Evolutionary conservation across 768 basidiomycete species (phyloP), one percentile per base, ranked within the genome.

Genomic region (Kwoniella bestiolae): DNA sequence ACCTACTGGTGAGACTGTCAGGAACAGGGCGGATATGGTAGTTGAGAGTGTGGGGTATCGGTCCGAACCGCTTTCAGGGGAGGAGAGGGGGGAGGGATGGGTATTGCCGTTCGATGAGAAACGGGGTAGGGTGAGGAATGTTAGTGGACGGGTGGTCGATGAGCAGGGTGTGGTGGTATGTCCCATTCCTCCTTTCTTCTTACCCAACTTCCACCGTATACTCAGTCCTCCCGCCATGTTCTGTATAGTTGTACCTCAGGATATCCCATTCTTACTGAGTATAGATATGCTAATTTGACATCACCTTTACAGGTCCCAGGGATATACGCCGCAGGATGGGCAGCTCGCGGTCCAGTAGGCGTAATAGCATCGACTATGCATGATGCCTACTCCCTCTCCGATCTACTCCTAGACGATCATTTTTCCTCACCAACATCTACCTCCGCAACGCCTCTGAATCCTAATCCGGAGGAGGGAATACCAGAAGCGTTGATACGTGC

Each of bases 271-370:
- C n/a, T n/a, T n/a, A n/a, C n/a, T n/a, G n/a, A n/a, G n/a, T n/a
- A n/a, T n/a, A n/a, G n/a, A n/a, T n/a, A n/a, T n/a, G n/a, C n/a
- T n/a, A n/a, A n/a, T n/a, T n/a, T n/a, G n/a, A n/a, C n/a, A n/a
- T 18, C 49, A 34, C 18, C 29, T 18, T 72, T n/a, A n/a, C n/a
- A 82, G 80, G 62, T 84, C 5, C 75, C 81, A 3, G 84, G 83
- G 38, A 87, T 94, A n/a, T 99, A 96, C 76, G 90, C 92, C 1
- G 89, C 91, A 1, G 95, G 95, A 9, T 99, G 96, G 96, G 89
- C 92, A 2, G 89, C 92, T 2, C 88, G 86, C 3, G 95, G 95
- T 35, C 94, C 96, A 0, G 89, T 87, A 57, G 94, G 94, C 9
- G 94, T 98, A 12, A 84, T 98, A 49, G 94, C 92, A 1, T 85